These are phyloP conservation scores for Penicillium ochrochloron DNA, from an alignment of 495 filamentous ascomycete species.

Conservation along the genomic window DNA sequence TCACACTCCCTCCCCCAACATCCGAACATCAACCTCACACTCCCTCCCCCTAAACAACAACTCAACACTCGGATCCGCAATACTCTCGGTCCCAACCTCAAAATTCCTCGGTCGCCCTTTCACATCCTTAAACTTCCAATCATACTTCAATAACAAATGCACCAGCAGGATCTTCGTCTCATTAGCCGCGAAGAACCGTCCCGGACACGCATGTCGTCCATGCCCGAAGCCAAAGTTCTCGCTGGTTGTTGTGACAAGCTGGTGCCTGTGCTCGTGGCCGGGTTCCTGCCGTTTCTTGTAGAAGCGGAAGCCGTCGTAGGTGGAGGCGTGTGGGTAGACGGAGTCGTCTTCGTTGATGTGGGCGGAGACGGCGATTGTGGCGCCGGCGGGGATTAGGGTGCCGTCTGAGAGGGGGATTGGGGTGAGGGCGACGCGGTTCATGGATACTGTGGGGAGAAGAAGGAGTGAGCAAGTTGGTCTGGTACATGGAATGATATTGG, in stretches of 20 bases:
- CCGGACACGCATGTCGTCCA: constrained; percentile 59
- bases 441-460: constrained; percentile 34
- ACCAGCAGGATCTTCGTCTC: constrained; percentile 52
- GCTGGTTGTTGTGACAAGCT: constrained; percentile 51
- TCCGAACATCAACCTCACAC: constrained; percentile 35
- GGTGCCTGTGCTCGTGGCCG: constrained; percentile 47
- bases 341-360: constrained; percentile 42
- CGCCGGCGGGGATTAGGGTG: constrained; percentile 40
- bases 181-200: constrained; percentile 56
- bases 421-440: constrained; percentile 45
- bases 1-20: constrained; percentile 23
- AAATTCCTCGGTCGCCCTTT: constrained; percentile 31
- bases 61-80: constrained; percentile 37
- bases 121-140: constrained; percentile 48
- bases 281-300: constrained; percentile 46
- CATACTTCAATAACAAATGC: constrained; percentile 59
- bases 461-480: constrained; percentile 1
- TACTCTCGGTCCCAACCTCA: constrained; percentile 33
- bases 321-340: constrained; percentile 47
- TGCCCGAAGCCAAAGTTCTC: constrained; percentile 53
- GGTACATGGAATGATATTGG: not conserved
- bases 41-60: constrained; percentile 35
- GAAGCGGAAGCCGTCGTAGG: constrained; percentile 55
- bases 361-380: constrained; percentile 40
- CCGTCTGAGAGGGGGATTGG: constrained; percentile 43